phyloP scores from a whole-genome alignment of 2,329 filamentous ascomycete genomes.

The Monosporascus sp. region DNA sequence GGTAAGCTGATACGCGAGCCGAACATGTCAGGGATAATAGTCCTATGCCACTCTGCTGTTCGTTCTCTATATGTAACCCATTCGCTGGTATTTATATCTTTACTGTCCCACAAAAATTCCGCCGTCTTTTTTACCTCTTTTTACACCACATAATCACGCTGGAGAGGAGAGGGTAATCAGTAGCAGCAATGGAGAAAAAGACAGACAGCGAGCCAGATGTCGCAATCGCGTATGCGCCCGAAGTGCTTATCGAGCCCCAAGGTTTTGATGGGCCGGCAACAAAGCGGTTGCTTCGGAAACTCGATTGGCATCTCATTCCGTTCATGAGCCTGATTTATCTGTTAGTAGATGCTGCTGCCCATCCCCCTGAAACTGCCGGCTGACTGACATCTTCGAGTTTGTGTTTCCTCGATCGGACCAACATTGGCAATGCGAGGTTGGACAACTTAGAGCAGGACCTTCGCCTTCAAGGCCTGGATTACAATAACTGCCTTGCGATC shows the following conservation, averaged over 20 bases:
- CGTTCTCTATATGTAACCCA: too few species aligned
- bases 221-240: neutral
- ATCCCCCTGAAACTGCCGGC: neutral
- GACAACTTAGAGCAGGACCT: slow-evolving; percentile 31
- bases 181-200: too few species aligned
- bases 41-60: too few species aligned
- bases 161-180: too few species aligned
- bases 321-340: slow-evolving; percentile 56
- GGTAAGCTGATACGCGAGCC: too few species aligned
- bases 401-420: slow-evolving; percentile 48
- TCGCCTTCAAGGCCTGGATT: slow-evolving; percentile 51
- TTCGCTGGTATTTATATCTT: too few species aligned
- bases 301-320: slow-evolving; percentile 52
- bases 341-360: slow-evolving; percentile 20
- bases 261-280: slow-evolving; percentile 33
- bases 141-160: too few species aligned
- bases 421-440: slow-evolving; percentile 39
- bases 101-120: too few species aligned
- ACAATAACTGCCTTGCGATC: slow-evolving; percentile 52
- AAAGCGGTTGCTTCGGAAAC: slow-evolving; percentile 47
- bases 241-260: slow-evolving; percentile 2
- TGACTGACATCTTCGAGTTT: slow-evolving; percentile 22
- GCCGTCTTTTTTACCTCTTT: too few species aligned
- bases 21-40: too few species aligned
- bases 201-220: too few species aligned